phyloP scores from a whole-genome alignment of 176 grass and related monocot species.

The Musa acuminata region DNA sequence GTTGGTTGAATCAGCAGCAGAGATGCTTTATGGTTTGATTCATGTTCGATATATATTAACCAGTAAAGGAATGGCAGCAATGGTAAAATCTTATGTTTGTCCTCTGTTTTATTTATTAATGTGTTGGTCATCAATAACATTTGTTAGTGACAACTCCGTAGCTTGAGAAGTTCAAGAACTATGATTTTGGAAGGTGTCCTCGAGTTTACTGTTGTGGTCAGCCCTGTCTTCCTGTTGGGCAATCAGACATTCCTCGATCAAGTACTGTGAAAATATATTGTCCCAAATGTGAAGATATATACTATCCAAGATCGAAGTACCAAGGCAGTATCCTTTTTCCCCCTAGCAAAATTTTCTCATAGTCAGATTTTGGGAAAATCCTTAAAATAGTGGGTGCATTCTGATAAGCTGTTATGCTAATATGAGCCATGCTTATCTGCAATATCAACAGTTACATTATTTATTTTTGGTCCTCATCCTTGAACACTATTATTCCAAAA shows the following conservation, averaged over 20 bases:
- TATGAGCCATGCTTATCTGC: no score
- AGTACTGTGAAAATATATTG: conserved; percentile 77
- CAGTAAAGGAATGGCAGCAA: conserved; percentile 59
- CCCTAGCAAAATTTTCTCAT: conserved; percentile 6
- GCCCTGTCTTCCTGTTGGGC: conserved; percentile 68
- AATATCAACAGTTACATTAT: no score
- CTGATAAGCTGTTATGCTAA: background rate
- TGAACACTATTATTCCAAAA: no score
- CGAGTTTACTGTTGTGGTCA: conserved; percentile 52
- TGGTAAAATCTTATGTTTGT: conserved; percentile 30
- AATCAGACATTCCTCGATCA: conserved; percentile 67
- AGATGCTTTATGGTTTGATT: conserved; percentile 94
- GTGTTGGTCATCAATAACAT: background rate
- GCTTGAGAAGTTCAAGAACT: conserved; percentile 80
- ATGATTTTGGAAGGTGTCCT: conserved; percentile 68
- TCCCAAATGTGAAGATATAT: conserved; percentile 71
- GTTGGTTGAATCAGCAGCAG: conserved; percentile 81
- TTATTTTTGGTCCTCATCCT: no score
- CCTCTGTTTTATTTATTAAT: background rate
- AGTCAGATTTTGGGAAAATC: background rate
- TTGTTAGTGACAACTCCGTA: conserved; percentile 18
- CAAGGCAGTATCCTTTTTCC: conserved; percentile 79
- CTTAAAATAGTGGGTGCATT: background rate
- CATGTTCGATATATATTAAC: conserved; percentile 77
- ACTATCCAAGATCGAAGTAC: conserved; percentile 77